Evolutionary conservation across 2,329 filamentous ascomycete species (phyloP).

Genomic region (Fusarium albidum): DNA sequence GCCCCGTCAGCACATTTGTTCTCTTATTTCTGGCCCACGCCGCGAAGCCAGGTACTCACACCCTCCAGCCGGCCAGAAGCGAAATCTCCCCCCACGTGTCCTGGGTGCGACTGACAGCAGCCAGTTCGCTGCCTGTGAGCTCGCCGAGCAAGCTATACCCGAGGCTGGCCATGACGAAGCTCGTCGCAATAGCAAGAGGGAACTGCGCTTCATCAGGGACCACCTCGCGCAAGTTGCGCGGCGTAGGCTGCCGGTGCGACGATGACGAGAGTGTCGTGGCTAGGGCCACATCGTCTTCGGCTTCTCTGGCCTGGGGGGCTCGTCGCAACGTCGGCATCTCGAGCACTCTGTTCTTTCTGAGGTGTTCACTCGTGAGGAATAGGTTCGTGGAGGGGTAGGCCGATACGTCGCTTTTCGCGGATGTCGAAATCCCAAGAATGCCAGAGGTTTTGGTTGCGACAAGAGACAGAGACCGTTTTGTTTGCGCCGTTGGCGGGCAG

Average conservation of each 20-base stretch:
- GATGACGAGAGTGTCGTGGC: slow-evolving; percentile 21
- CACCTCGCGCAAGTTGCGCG: slow-evolving; percentile 26
- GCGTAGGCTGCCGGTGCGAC: slow-evolving; percentile 13
- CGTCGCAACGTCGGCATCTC: slow-evolving; percentile 38
- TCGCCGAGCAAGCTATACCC: slow-evolving; percentile 70
- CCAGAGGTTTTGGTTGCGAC: slow-evolving; percentile 15
- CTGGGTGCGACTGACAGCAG: slow-evolving; percentile 69
- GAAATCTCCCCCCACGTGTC: slow-evolving; percentile 70
- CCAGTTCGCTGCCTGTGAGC: slow-evolving; percentile 71
- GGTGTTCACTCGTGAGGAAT: not conserved
- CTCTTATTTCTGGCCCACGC: not conserved
- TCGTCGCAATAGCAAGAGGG: slow-evolving; percentile 61
- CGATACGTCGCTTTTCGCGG: slow-evolving; percentile 12
- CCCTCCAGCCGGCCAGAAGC: slow-evolving; percentile 60
- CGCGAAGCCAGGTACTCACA: slow-evolving; percentile 56
- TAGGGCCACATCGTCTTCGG: slow-evolving; percentile 26
- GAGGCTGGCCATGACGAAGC: slow-evolving; percentile 68
- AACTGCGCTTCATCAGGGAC: slow-evolving; percentile 59
- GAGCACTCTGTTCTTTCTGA: slow-evolving; percentile 5
- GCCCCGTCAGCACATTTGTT: slow-evolving; percentile 7
- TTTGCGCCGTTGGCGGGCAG: slow-evolving; percentile 18
- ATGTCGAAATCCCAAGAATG: not conserved
- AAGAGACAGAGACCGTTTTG: slow-evolving; percentile 5
- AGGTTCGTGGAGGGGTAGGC: not conserved
- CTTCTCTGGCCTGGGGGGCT: slow-evolving; percentile 27